Evolutionary conservation across 192 early-diverging fungal species (phyloP).

Genomic region (Entomortierella parvispora): DNA sequence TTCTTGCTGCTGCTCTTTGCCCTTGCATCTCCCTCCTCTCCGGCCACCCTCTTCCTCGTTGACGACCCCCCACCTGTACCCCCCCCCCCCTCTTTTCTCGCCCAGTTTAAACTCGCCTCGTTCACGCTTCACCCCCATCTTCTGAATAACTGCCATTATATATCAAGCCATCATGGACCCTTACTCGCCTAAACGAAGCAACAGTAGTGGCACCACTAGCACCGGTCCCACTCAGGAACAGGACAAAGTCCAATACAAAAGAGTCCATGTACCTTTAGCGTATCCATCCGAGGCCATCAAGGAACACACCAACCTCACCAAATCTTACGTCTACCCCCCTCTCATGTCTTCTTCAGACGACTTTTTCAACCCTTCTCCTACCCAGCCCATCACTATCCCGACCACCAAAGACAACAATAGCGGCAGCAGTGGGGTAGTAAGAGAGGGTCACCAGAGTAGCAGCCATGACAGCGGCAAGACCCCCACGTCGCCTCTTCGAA

Average conservation of each 20-base stretch:
- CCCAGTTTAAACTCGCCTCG: no score
- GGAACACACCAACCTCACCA: constrained; percentile 21
- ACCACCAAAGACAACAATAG: background rate
- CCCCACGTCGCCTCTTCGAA: background rate
- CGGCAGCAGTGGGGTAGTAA: background rate
- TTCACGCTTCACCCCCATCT: no score
- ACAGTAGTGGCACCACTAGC: background rate
- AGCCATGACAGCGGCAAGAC: constrained; percentile 1
- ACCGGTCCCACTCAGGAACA: background rate
- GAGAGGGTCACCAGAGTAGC: background rate
- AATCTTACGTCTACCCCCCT: constrained; percentile 43
- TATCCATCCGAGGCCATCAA: constrained; percentile 35
- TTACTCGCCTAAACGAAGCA: no score
- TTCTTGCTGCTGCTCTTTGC: background rate
- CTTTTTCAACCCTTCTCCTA: constrained; percentile 11
- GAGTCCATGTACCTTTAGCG: constrained; percentile 31
- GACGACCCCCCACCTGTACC: background rate
- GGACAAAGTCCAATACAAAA: constrained; percentile 16
- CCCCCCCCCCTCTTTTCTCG: background rate
- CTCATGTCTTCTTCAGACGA: constrained; percentile 45
- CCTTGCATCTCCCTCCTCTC: background rate
- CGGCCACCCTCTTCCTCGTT: background rate
- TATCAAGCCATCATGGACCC: no score
- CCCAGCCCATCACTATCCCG: constrained; percentile 35
- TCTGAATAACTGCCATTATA: no score